phyloP scores from a whole-genome alignment of 495 filamentous ascomycete species.

The Chaetomium cochliodes region DNA sequence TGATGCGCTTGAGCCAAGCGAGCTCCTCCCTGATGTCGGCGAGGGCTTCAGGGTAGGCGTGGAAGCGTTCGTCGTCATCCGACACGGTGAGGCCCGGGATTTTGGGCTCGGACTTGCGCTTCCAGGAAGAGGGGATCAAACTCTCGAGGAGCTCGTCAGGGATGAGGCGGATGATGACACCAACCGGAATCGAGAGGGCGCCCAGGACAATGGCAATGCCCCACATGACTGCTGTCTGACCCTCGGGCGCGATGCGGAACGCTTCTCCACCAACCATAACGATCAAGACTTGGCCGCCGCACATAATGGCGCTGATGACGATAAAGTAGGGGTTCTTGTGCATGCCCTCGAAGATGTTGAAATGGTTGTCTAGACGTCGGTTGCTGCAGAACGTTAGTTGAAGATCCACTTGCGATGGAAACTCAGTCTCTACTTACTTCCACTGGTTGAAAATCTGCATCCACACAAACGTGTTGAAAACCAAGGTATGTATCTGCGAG shows the following conservation, averaged over 20 bases:
- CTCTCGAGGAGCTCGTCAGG: constrained; percentile 57
- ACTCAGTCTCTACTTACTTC: constrained; percentile 58
- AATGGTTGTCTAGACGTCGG: constrained; percentile 80
- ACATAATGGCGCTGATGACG: constrained; percentile 75
- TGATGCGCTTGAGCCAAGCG: constrained; percentile 83
- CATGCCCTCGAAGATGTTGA: constrained; percentile 87
- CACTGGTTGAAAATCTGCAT: constrained; percentile 97
- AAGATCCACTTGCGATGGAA: neutral
- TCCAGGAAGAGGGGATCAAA: constrained; percentile 67
- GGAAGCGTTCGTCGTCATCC: constrained; percentile 69
- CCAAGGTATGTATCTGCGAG: constrained; percentile 63
- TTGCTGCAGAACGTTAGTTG: constrained; percentile 53
- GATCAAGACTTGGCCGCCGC: constrained; percentile 77
- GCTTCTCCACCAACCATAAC: constrained; percentile 71
- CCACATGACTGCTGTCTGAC: constrained; percentile 63
- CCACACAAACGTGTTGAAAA: constrained; percentile 96
- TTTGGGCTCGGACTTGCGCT: constrained; percentile 54
- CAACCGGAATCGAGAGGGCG: constrained; percentile 69
- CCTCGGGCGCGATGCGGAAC: constrained; percentile 62
- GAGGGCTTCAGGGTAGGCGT: constrained; percentile 69
- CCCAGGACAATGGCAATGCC: constrained; percentile 71
- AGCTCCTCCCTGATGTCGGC: constrained; percentile 77
- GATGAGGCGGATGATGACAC: constrained; percentile 64
- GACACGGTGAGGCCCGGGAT: constrained; percentile 59
- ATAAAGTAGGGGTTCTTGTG: constrained; percentile 77